Evolutionary conservation across 108 stramenopile genomes (phyloP), one percentile per base, ranked within the genome.

Genomic region (Cylindrotheca closterium): DNA sequence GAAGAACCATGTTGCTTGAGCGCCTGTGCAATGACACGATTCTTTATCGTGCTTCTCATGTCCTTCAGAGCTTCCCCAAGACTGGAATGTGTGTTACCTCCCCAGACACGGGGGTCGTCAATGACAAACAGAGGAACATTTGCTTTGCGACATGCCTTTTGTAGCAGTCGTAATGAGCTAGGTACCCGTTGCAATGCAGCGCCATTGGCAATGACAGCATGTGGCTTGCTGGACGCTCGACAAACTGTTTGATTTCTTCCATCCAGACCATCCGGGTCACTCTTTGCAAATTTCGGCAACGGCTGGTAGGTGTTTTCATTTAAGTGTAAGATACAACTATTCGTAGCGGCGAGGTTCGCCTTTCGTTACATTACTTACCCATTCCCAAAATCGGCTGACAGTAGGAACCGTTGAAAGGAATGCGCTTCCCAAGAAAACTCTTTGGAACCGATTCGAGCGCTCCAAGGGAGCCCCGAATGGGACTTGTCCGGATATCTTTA

Each of bases 191-290:
- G 92, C 65, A 93, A 59, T n/a, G 86, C 87, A 30, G 81, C 74
- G 10, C 92, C 92, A 59, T 93, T 88, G 30, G 86, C 87, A 62
- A 93, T 85, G 25, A 93, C 92, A 21, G 92, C 92, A 65, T 93
- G 92, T 4, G 92, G 92, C 58, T 93, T 90, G 67, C 87, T 80
- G 12, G 82, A 85, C 10, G 91, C 91, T 58, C 88, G 67, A 42
- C 84, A 86, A 27, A 81, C 74, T 29, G 22, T 62, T 48, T 63
- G 60, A 28, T 79, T 47, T 22, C 56, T 58, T 30, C 83, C 85
- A 63, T 85, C 80, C 30, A 82, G 64, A 7, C 84, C 85, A 66
- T 66, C 65, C 29, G 72, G 74, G 55, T 73, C 56, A 29, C 70
- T 70, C 22, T 65, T 64, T 63, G 79, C 71, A 58, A 85, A 74